phyloP scores from a whole-genome alignment of 1,284 basidiomycete species.

The Puccinia triticina region DNA sequence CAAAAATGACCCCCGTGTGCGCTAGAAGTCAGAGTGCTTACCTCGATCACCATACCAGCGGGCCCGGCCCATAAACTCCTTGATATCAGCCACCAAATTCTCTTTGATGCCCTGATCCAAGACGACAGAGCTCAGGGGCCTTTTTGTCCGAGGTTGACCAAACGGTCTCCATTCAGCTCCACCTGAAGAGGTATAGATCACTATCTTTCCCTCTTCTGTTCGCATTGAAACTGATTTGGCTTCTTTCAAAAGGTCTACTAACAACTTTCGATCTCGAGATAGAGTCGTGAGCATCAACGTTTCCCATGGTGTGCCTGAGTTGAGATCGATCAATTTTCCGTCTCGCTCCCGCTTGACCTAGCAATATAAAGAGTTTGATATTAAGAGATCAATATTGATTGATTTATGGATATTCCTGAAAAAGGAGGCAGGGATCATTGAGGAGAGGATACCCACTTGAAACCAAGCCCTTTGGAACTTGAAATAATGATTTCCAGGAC shows the following conservation, averaged over 20 bases:
- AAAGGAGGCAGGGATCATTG: no score
- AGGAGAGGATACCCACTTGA: conserved; percentile 68
- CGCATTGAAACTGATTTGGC: conserved; percentile 83
- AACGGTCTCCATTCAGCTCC: conserved; percentile 95
- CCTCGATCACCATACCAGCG: conserved; percentile 97
- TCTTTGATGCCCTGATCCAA: conserved; percentile 78
- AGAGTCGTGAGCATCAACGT: conserved; percentile 93
- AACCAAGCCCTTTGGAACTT: conserved; percentile 89
- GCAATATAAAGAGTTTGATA: conserved; percentile 1
- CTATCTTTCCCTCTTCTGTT: conserved; percentile 88
- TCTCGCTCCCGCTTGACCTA: conserved; percentile 92
- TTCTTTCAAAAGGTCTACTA: conserved; percentile 79
- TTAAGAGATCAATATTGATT: not conserved
- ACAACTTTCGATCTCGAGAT: conserved; percentile 78
- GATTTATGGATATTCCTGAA: not conserved
- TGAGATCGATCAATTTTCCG: conserved; percentile 83
- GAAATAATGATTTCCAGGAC: conserved; percentile 92
- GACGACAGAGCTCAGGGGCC: conserved; percentile 89
- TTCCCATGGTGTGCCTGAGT: conserved; percentile 94
- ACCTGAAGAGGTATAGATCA: conserved; percentile 89
- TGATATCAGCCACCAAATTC: conserved; percentile 76
- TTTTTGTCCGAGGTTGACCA: conserved; percentile 83
- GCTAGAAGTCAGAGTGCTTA: conserved; percentile 59
- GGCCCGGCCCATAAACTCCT: conserved; percentile 77
- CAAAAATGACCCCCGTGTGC: conserved; percentile 27